Evolutionary conservation across 257 asterid species (phyloP).

Genomic region (Schizonepeta tenuifolia): DNA sequence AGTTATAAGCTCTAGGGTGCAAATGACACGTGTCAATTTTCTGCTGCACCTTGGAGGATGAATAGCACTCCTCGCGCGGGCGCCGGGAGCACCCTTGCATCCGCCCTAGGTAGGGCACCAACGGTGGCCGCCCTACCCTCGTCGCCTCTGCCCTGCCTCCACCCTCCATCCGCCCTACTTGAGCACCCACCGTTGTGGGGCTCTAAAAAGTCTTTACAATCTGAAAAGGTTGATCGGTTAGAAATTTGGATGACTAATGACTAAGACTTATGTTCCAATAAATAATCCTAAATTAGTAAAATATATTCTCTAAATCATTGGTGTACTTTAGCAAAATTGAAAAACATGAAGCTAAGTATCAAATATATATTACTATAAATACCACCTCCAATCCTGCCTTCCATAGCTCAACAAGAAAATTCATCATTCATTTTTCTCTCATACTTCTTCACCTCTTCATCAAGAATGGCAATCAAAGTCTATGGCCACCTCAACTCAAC

Average conservation of each 20-base stretch:
- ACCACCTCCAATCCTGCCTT: neutral
- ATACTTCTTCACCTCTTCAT: neutral
- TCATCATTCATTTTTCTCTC: neutral
- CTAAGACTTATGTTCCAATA: neutral
- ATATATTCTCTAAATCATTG: neutral
- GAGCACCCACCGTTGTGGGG: no score
- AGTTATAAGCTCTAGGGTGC: no score
- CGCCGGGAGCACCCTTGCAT: no score
- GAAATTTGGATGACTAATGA: neutral
- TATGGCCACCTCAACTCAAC: constrained; percentile 46
- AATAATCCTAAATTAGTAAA: neutral
- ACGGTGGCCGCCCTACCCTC: no score
- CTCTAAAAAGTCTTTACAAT: neutral
- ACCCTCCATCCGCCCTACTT: no score
- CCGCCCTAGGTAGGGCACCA: no score
- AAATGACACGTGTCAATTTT: no score
- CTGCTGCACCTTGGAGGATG: no score
- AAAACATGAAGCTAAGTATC: neutral
- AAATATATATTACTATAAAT: neutral
- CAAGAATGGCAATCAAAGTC: constrained; percentile 54
- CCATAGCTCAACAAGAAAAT: neutral
- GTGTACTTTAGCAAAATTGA: neutral
- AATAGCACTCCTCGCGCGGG: no score
- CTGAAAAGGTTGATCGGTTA: neutral
- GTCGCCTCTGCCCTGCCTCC: no score